Evolutionary conservation across 768 basidiomycete species (phyloP).

Genomic region (Royoungia palumana): DNA sequence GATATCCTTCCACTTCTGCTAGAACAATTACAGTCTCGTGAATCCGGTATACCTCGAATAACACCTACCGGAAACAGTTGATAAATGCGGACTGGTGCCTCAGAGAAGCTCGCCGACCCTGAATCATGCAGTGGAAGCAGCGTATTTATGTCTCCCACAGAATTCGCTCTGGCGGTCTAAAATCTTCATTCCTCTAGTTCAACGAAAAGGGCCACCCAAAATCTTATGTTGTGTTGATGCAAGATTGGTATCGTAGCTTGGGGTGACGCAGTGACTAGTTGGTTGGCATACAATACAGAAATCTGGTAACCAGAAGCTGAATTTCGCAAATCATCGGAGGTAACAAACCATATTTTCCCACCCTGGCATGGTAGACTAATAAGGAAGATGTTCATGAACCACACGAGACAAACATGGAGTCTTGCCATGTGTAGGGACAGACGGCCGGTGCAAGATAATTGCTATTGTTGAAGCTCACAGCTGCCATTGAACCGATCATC

Average conservation of each 20-base stretch:
- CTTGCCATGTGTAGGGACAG: background rate
- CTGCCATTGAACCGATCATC: background rate
- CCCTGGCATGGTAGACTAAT: background rate
- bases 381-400: background rate
- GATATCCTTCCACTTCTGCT: background rate
- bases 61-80: slow-evolving; percentile 1
- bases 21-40: background rate
- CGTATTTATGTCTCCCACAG: slow-evolving; percentile 5
- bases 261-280: background rate
- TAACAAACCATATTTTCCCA: background rate
- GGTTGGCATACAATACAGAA: slow-evolving; percentile 1
- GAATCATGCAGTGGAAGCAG: background rate
- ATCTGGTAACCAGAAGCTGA: background rate
- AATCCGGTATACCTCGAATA: too few relatives aligned
- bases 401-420: background rate
- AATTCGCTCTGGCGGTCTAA: background rate
- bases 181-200: background rate
- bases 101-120: background rate
- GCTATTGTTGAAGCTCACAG: background rate
- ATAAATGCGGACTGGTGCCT: background rate
- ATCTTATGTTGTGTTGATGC: slow-evolving; percentile 1
- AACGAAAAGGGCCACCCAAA: background rate
- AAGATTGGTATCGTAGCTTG: background rate
- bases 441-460: slow-evolving; percentile 1
- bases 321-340: slow-evolving; percentile 8